phyloP scores from a whole-genome alignment of 345 rosid species.

The Corymbia maculata region DNA sequence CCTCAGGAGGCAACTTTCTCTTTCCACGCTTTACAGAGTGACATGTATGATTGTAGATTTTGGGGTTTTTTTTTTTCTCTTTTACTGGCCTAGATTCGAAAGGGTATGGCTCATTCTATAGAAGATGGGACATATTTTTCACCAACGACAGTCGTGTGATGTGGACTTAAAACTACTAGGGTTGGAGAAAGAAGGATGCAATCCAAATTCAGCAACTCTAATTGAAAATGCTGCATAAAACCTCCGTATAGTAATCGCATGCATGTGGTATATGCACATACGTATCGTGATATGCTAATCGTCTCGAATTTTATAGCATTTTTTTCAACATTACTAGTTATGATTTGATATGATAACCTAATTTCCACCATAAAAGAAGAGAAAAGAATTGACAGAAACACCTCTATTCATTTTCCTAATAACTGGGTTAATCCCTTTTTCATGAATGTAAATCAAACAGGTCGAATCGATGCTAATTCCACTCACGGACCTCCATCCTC shows the following conservation, averaged over 20 bases:
- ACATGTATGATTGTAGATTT: background rate
- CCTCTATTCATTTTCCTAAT: too few relatives aligned
- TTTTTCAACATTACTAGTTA: fast-evolving
- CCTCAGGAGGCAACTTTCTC: background rate
- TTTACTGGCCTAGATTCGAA: background rate
- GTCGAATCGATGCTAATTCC: too few relatives aligned
- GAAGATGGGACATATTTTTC: background rate
- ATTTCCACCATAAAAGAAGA: background rate
- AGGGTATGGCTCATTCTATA: background rate
- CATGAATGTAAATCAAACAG: too few relatives aligned
- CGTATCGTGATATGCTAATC: background rate
- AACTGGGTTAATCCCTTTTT: too few relatives aligned
- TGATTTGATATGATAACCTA: background rate
- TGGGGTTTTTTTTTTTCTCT: background rate
- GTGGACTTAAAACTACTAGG: background rate
- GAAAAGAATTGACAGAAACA: background rate
- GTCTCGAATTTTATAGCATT: background rate
- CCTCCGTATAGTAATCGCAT: background rate
- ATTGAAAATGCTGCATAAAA: background rate
- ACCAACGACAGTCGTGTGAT: background rate
- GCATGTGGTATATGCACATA: background rate
- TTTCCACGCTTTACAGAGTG: background rate
- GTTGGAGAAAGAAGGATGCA: background rate
- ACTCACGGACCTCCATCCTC: too few relatives aligned
- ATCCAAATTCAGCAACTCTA: background rate